Conservation (phyloP, 768 basidiomycete genomes). For the Sutorius australiensis region DNA sequence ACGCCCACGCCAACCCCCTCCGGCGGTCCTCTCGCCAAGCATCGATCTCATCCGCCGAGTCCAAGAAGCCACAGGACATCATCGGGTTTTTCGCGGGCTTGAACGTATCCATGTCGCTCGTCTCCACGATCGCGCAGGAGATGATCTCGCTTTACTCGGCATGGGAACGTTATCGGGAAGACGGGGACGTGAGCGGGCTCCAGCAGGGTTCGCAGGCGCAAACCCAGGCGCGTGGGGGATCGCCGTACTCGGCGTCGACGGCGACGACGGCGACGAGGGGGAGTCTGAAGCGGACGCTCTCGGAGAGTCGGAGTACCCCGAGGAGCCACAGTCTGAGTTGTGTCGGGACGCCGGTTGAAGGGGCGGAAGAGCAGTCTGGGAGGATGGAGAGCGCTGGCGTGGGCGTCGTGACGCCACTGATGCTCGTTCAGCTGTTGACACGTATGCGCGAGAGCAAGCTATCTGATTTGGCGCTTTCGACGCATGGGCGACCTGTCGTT, state of each 20-base stretch:
- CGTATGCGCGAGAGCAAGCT: constrained; percentile 66
- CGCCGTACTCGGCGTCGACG: constrained; percentile 17
- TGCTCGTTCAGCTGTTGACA: constrained; percentile 53
- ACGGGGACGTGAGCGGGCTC: constrained; percentile 40
- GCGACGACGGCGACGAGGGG: constrained; percentile 9
- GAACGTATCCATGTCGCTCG: constrained; percentile 76
- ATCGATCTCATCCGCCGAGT: constrained; percentile 25
- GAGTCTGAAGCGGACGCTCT: constrained; percentile 22
- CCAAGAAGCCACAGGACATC: constrained; percentile 55
- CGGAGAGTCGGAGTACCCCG: constrained; percentile 16
- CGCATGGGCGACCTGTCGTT: constrained; percentile 47
- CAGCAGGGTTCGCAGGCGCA: constrained; percentile 1
- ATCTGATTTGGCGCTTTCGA: constrained; percentile 50
- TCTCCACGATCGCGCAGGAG: constrained; percentile 87
- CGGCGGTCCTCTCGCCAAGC: constrained; percentile 56
- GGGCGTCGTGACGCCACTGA: constrained; percentile 50
- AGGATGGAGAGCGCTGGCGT: constrained; percentile 8
- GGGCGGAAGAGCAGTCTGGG: constrained; percentile 14
- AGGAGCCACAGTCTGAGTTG: constrained; percentile 26
- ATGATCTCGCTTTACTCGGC: constrained; percentile 85
- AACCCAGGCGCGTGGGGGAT: constrained; percentile 13
- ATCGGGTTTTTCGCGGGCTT: constrained; percentile 81
- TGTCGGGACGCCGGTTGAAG: constrained; percentile 28
- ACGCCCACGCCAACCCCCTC: constrained; percentile 37
- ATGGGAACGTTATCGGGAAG: constrained; percentile 82